These are phyloP conservation scores for Ustilago cynodontis DNA, from an alignment of 1,284 basidiomycete species.

Conservation along the genomic window DNA sequence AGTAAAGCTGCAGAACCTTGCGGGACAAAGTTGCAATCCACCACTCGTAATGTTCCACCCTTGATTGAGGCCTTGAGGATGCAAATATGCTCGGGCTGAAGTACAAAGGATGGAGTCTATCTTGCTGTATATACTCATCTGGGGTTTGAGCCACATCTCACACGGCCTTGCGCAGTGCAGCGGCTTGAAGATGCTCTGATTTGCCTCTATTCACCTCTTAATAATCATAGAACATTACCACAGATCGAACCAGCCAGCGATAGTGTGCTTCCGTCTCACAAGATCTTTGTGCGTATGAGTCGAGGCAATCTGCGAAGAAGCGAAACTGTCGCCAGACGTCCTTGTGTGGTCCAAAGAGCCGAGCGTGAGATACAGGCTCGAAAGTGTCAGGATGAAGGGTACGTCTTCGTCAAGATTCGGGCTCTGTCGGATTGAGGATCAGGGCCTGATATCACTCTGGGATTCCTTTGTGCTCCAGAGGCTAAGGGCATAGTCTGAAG, in stretches of 20 bases:
- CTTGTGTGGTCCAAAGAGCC: too few species aligned
- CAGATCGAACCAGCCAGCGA: neutral
- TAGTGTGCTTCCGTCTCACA: neutral
- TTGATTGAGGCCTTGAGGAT: neutral
- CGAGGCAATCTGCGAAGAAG: too few species aligned
- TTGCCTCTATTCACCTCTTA: neutral
- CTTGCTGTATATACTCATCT: conserved; percentile 1
- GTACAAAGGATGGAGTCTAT: neutral
- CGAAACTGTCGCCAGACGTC: too few species aligned
- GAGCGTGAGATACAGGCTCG: too few species aligned
- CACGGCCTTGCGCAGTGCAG: neutral
- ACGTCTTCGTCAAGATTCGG: too few species aligned
- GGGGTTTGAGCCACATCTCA: neutral
- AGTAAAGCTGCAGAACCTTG: conserved; percentile 8
- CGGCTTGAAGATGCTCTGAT: neutral
- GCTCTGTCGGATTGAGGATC: too few species aligned
- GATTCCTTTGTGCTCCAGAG: neutral
- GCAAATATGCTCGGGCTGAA: neutral
- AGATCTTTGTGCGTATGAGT: too few species aligned
- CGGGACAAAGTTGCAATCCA: neutral
- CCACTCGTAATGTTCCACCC: neutral
- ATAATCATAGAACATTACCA: conserved; percentile 1
- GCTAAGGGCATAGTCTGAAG: neutral
- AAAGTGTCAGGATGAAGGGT: too few species aligned
- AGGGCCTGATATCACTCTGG: too few species aligned